These are phyloP conservation scores for Fagopyrum tataricum DNA, from an alignment of 148 eudicot genomes.

Conservation along the genomic window DNA sequence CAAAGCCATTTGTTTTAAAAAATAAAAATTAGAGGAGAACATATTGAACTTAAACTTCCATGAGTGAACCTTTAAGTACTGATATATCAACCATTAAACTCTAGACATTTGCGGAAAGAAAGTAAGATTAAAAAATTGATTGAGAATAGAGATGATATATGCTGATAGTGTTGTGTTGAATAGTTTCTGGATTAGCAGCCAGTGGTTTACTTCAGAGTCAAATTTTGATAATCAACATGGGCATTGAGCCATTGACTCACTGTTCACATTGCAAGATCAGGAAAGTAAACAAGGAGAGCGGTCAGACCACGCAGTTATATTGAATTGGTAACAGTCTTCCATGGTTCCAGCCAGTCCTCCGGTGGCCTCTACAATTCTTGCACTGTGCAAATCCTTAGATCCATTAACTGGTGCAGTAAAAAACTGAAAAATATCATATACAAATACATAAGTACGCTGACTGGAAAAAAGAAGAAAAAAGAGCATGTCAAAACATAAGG, in stretches of 20 bases:
- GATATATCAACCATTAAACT: no score
- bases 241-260: background rate
- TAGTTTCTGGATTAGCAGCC: background rate
- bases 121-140: background rate
- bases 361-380: slow-evolving; percentile 12
- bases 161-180: background rate
- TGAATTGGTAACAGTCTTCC: slow-evolving; percentile 24
- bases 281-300: background rate
- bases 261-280: background rate
- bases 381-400: slow-evolving; percentile 27
- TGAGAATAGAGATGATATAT: background rate
- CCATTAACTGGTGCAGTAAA: slow-evolving; percentile 53
- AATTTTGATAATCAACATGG: background rate
- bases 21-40: background rate
- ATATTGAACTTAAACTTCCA: background rate
- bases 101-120: no score
- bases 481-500: background rate
- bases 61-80: no score
- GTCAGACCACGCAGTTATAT: slow-evolving; percentile 25
- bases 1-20: background rate
- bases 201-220: background rate
- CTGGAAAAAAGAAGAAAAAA: background rate
- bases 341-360: slow-evolving; percentile 19
- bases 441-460: background rate
- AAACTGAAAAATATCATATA: slow-evolving; percentile 36